A percentile compares a stretch with the other conserved stretches of the same genome.
These are phyloP conservation scores for Bolboschoenoplectus hybrid DNA, from an alignment of 202 grass and related monocot species.

Conservation along the genomic window DNA sequence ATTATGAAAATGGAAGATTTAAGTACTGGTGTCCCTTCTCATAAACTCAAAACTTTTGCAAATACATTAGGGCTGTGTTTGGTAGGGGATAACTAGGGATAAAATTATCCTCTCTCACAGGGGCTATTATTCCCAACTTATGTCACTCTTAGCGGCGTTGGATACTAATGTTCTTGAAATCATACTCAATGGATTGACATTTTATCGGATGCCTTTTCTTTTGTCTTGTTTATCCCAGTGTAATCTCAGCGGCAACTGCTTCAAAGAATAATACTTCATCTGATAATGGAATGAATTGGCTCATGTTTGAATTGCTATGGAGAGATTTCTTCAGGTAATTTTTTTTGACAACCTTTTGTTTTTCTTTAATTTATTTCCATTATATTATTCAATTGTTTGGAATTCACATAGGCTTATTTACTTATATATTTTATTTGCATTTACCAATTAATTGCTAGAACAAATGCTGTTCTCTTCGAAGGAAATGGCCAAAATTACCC, in stretches of 20 bases:
- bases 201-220: constrained; percentile 18
- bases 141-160: too few relatives aligned
- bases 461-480: background rate
- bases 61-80: background rate
- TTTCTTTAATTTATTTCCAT: background rate
- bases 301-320: constrained; percentile 94
- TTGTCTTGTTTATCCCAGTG: constrained; percentile 42
- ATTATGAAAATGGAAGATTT: constrained; percentile 17
- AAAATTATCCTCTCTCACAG: too few relatives aligned
- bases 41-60: background rate
- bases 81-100: too few relatives aligned
- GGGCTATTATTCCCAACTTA: too few relatives aligned
- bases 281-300: constrained; percentile 85
- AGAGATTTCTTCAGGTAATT: constrained; percentile 99
- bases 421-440: constrained; percentile 1
- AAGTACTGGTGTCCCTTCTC: background rate
- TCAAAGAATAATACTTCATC: constrained; percentile 46
- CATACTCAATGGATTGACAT: background rate
- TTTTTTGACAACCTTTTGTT: constrained; percentile 1
- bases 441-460: background rate
- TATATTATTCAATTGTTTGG: constrained; percentile 2
- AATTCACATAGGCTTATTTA: constrained; percentile 1
- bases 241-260: constrained; percentile 50
- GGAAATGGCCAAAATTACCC: background rate
- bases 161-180: background rate